Conservation (phyloP, 768 basidiomycete species). For the Pleurotus tuber-regium region DNA sequence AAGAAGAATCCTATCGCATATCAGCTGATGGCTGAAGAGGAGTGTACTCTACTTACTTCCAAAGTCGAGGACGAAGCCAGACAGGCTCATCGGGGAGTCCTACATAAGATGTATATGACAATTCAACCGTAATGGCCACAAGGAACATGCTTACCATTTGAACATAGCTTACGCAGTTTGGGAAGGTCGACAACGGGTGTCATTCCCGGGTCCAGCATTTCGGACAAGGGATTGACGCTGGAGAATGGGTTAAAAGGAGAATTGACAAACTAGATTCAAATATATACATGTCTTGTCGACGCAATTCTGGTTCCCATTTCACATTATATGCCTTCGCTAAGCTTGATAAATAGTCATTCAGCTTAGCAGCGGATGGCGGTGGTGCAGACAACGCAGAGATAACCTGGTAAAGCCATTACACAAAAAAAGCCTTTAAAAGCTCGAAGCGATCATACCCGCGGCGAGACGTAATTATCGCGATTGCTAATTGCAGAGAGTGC, state of each 20-base stretch:
- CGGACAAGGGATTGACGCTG: constrained; percentile 57
- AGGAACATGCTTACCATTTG: constrained; percentile 45
- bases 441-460: constrained; percentile 32
- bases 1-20: constrained; percentile 49
- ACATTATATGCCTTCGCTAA: constrained; percentile 54
- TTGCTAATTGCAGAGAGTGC: constrained; percentile 48
- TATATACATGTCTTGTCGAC: constrained; percentile 61
- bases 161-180: constrained; percentile 54
- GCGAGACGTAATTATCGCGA: constrained; percentile 52
- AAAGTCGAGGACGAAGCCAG: constrained; percentile 75
- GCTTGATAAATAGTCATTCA: constrained; percentile 53
- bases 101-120: constrained; percentile 24
- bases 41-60: constrained; percentile 54
- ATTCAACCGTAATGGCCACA: constrained; percentile 1
- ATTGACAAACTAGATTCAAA: neutral
- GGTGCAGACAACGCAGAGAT: constrained; percentile 50
- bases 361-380: constrained; percentile 50
- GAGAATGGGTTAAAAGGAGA: constrained; percentile 2
- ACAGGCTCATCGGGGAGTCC: constrained; percentile 73
- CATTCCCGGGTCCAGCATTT: constrained; percentile 52
- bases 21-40: constrained; percentile 11
- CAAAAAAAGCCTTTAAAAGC: neutral
- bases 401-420: constrained; percentile 31
- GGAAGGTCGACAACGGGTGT: constrained; percentile 54
- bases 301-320: constrained; percentile 60